phyloP scores from a whole-genome alignment of 495 filamentous ascomycete species.

The Aspergillus baeticus region DNA sequence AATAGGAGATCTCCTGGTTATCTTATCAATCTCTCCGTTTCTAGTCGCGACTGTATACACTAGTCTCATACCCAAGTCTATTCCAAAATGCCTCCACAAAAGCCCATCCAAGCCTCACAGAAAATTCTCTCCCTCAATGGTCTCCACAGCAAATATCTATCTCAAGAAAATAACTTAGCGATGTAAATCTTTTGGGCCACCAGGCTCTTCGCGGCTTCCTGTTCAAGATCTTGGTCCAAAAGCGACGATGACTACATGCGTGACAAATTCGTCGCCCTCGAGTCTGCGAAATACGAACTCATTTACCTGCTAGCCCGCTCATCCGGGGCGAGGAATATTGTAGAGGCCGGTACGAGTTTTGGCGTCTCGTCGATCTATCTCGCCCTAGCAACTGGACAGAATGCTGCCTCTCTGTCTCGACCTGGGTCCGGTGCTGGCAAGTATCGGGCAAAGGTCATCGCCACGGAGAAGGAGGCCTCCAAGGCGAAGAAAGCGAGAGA shows the following conservation, averaged over 20 bases:
- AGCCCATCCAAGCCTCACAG: too few species aligned
- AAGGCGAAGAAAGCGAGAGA: slow-evolving; percentile 46
- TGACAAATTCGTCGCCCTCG: slow-evolving; percentile 56
- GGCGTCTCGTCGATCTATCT: slow-evolving; percentile 62
- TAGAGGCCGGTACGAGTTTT: slow-evolving; percentile 59
- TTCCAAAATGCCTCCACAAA: too few species aligned
- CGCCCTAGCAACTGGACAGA: slow-evolving; percentile 49
- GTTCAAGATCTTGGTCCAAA: too few species aligned
- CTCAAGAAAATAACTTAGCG: too few species aligned
- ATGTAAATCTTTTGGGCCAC: too few species aligned
- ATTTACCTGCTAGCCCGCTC: slow-evolving; percentile 48
- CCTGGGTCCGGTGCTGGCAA: neutral
- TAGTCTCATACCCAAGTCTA: too few species aligned
- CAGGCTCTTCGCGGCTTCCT: too few species aligned
- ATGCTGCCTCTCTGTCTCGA: neutral
- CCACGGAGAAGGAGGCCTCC: slow-evolving; percentile 53
- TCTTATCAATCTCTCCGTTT: too few species aligned
- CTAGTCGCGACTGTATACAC: too few species aligned
- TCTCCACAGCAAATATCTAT: too few species aligned
- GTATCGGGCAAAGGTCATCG: slow-evolving; percentile 47
- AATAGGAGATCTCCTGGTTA: too few species aligned
- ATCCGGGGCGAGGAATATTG: slow-evolving; percentile 46
- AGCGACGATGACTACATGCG: slow-evolving; percentile 34
- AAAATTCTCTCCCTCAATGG: too few species aligned
- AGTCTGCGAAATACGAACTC: slow-evolving; percentile 54